Evolutionary conservation across 2,329 filamentous ascomycete species (phyloP).

Genomic region (Ceratocystis papillata): DNA sequence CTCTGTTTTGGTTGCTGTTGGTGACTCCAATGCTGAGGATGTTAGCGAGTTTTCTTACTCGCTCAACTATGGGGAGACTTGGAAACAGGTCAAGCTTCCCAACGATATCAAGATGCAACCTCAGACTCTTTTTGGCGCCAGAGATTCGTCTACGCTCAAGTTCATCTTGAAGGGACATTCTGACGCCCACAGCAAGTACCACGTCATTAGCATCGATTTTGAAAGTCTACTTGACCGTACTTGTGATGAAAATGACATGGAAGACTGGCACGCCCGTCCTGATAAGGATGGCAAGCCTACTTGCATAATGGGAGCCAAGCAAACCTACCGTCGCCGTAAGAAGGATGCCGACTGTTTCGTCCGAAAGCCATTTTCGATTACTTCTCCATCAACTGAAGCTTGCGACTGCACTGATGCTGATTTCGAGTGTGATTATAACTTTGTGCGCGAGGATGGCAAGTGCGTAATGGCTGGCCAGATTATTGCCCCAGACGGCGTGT

Average conservation of each 20-base stretch:
- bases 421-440: constrained; percentile 96
- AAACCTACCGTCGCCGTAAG: constrained; percentile 76
- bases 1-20: constrained; percentile 72
- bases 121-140: constrained; percentile 69
- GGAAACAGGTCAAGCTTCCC: constrained; percentile 61
- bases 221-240: constrained; percentile 66
- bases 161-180: constrained; percentile 66
- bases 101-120: constrained; percentile 57
- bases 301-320: constrained; percentile 93
- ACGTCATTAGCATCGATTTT: constrained; percentile 73
- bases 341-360: constrained; percentile 82
- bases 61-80: constrained; percentile 76
- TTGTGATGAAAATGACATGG: constrained; percentile 68
- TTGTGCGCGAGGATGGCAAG: constrained; percentile 56
- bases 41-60: constrained; percentile 59
- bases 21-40: constrained; percentile 56
- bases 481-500: constrained; percentile 58
- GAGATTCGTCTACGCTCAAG: constrained; percentile 85
- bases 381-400: constrained; percentile 54
- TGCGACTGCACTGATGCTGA: constrained; percentile 77
- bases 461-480: constrained; percentile 58
- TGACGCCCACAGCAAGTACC: constrained; percentile 42
- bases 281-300: constrained; percentile 70
- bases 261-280: constrained; percentile 76
- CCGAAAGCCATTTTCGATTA: constrained; percentile 72